Conservation (phyloP, 2,329 filamentous ascomycete genomes). For the Alternaria ethzedia region DNA sequence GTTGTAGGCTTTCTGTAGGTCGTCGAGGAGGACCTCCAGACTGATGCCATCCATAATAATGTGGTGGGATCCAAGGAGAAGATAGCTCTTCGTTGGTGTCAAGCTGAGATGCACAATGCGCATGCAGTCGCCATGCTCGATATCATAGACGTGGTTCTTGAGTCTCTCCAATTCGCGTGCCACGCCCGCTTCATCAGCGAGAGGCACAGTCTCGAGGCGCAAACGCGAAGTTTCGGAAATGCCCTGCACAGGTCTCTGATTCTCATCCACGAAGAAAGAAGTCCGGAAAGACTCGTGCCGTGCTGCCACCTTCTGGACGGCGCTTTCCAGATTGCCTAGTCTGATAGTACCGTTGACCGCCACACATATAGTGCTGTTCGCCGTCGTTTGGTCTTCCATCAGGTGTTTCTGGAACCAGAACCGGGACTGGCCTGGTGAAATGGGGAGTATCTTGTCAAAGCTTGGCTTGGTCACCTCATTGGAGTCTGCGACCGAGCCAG, state of each 20-base stretch:
- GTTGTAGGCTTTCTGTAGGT: constrained; percentile 55
- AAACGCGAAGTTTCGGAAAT: neutral
- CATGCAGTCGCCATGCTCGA: constrained; percentile 47
- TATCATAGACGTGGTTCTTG: constrained; percentile 45
- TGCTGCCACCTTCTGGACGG: constrained; percentile 38
- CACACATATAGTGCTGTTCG: constrained; percentile 49
- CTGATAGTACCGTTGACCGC: constrained; percentile 44
- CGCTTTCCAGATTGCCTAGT: constrained; percentile 38
- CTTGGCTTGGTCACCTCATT: neutral
- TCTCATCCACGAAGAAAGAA: neutral
- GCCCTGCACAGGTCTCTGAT: neutral
- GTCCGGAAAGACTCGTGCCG: neutral
- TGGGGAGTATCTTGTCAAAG: constrained; percentile 21
- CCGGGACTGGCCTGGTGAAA: constrained; percentile 52
- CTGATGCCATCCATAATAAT: constrained; percentile 60
- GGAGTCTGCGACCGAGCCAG: neutral
- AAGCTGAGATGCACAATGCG: constrained; percentile 47
- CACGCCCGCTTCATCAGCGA: neutral
- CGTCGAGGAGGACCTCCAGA: constrained; percentile 51
- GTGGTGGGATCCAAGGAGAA: constrained; percentile 57
- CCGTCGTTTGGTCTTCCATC: constrained; percentile 48
- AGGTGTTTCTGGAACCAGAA: constrained; percentile 51
- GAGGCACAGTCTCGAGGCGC: constrained; percentile 31
- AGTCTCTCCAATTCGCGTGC: constrained; percentile 28
- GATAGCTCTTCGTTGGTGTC: constrained; percentile 42